A percentile compares a stretch with the other conserved stretches of the same genome.
These are phyloP conservation scores for Dendrobium nobile DNA, from an alignment of 106 monocot species.

Conservation along the genomic window DNA sequence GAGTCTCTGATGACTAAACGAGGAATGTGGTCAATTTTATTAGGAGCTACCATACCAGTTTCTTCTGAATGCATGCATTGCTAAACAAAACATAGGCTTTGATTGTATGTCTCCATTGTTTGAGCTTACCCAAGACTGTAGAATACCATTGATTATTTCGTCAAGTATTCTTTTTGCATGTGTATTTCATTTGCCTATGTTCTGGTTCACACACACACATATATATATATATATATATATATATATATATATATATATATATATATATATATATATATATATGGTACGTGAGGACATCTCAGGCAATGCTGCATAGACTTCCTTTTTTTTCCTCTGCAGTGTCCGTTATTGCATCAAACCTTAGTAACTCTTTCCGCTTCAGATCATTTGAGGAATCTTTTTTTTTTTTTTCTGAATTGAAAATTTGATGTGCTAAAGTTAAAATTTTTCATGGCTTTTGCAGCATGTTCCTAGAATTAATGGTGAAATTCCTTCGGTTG, in stretches of 20 bases:
- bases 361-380: background rate
- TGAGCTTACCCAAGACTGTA: background rate
- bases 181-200: background rate
- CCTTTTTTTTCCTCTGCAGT: background rate
- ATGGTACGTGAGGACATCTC: background rate
- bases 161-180: background rate
- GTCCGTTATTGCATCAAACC: background rate
- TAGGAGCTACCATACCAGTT: background rate
- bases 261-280: background rate
- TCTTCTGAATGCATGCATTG: background rate
- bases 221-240: too few relatives aligned
- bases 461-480: conserved; percentile 68
- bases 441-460: conserved; percentile 1
- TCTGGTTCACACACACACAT: background rate
- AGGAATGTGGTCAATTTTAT: background rate
- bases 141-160: background rate
- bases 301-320: background rate
- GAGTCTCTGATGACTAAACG: background rate
- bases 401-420: background rate
- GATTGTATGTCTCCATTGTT: background rate
- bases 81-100: background rate
- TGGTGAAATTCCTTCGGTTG: conserved; percentile 62
- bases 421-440: background rate
- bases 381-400: background rate
- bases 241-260: too few relatives aligned